phyloP scores from a whole-genome alignment of 2,329 filamentous ascomycete genomes.

The Elsinoe batatas region DNA sequence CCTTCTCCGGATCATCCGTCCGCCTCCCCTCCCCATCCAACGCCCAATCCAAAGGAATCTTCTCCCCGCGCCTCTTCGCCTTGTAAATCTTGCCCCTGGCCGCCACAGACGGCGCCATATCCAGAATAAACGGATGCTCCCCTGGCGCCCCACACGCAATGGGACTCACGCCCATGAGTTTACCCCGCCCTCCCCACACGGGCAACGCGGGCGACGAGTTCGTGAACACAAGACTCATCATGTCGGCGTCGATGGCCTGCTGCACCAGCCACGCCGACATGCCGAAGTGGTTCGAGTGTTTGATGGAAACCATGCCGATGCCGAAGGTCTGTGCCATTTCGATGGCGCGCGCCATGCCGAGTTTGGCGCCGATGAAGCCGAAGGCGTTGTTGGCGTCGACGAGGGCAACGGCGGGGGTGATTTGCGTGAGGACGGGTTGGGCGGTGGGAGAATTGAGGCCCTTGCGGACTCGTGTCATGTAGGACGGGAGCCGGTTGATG shows the following conservation, averaged over 20 bases:
- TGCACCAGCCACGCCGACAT: constrained; percentile 72
- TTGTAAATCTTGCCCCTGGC: constrained; percentile 61
- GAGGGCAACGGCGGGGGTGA: constrained; percentile 60
- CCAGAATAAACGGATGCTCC: constrained; percentile 54
- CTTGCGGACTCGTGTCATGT: constrained; percentile 60
- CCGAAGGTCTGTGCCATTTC: constrained; percentile 54
- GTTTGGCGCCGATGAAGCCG: constrained; percentile 58
- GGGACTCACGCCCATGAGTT: constrained; percentile 61
- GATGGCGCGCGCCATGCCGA: constrained; percentile 56
- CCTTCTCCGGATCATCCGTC: constrained; percentile 51
- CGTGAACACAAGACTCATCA: constrained; percentile 49
- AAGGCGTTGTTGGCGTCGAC: constrained; percentile 61
- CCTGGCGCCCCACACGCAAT: constrained; percentile 65
- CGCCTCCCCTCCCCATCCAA: constrained; percentile 55
- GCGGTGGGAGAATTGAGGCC: constrained; percentile 54
- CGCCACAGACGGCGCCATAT: constrained; percentile 59
- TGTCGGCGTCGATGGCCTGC: constrained; percentile 57
- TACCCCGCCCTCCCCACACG: constrained; percentile 55
- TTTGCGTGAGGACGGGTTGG: constrained; percentile 45
- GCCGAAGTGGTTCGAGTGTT: constrained; percentile 69
- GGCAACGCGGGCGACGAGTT: constrained; percentile 59
- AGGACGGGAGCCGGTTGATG: constrained; percentile 64
- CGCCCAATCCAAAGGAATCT: constrained; percentile 61
- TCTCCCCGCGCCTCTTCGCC: constrained; percentile 53
- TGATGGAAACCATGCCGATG: constrained; percentile 64